A percentile compares a stretch with the other conserved stretches of the same genome.
Evolutionary conservation across 2,329 filamentous ascomycete species (phyloP).

Genomic region (Paramyrothecium roridum): DNA sequence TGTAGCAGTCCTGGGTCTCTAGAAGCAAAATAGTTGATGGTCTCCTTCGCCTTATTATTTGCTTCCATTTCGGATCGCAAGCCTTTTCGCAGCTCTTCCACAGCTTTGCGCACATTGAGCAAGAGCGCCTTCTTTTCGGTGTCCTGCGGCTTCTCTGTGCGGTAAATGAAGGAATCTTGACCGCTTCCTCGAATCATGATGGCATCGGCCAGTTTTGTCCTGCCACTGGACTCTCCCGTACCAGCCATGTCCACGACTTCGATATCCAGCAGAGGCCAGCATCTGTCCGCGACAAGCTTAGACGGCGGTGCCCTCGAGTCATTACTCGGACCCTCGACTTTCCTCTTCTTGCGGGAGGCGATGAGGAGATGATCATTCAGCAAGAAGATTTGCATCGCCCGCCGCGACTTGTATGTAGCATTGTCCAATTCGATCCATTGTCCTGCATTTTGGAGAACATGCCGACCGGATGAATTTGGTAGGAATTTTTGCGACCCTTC

Average conservation of each 20-base stretch:
- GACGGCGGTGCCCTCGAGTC: constrained; percentile 53
- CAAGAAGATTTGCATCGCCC: constrained; percentile 87
- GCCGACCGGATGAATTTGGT: constrained; percentile 84
- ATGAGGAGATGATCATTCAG: constrained; percentile 93
- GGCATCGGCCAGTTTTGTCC: constrained; percentile 73
- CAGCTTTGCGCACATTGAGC: constrained; percentile 86
- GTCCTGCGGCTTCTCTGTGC: constrained; percentile 77
- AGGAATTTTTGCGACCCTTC: constrained; percentile 97
- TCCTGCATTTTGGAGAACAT: constrained; percentile 89
- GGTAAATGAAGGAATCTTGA: constrained; percentile 90
- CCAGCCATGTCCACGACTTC: constrained; percentile 85
- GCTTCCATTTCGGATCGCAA: constrained; percentile 84
- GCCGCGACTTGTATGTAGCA: constrained; percentile 89
- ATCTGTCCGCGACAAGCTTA: constrained; percentile 89
- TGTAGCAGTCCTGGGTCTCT: constrained; percentile 74
- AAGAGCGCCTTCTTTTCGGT: constrained; percentile 78
- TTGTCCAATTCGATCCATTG: constrained; percentile 96
- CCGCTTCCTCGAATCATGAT: constrained; percentile 86
- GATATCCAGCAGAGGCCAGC: constrained; percentile 90
- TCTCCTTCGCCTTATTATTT: constrained; percentile 78
- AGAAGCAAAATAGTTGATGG: constrained; percentile 80
- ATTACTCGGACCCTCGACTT: constrained; percentile 61
- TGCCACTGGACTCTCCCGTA: constrained; percentile 49
- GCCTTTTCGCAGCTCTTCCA: constrained; percentile 85
- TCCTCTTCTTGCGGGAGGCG: constrained; percentile 89